Percentiles rank a stretch among this genome's conserved stretches.
Evolutionary conservation across 768 basidiomycete genomes (phyloP).

Genomic region (Crucibulum laeve): DNA sequence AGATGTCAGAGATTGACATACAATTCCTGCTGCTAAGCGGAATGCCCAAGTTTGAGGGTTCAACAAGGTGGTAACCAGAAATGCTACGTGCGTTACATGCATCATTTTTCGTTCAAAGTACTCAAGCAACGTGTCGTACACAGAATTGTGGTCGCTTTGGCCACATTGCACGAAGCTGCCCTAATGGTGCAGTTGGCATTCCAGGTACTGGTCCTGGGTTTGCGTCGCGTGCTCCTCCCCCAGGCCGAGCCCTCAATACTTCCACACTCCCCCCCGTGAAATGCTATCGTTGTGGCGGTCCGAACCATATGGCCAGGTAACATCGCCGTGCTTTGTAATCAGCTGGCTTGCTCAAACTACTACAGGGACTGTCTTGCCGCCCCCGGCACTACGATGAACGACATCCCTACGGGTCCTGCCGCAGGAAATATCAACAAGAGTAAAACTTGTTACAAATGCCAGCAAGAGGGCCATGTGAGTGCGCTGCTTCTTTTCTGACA

Average conservation of each 20-base stretch:
- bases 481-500: neutral
- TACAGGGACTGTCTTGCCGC: constrained; percentile 79
- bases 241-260: constrained; percentile 71
- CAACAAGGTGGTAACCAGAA: constrained; percentile 66
- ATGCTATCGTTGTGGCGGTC: constrained; percentile 87
- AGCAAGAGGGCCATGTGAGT: constrained; percentile 82
- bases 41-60: constrained; percentile 76
- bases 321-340: constrained; percentile 9
- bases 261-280: constrained; percentile 79
- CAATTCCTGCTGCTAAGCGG: constrained; percentile 39
- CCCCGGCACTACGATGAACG: constrained; percentile 49
- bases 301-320: constrained; percentile 83
- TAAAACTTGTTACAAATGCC: constrained; percentile 88
- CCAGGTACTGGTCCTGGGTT: constrained; percentile 39
- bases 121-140: constrained; percentile 8
- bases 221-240: constrained; percentile 66
- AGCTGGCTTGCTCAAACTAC: constrained; percentile 2
- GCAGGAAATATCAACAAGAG: constrained; percentile 46
- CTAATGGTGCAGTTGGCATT: constrained; percentile 35
- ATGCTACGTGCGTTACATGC: constrained; percentile 58
- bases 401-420: constrained; percentile 39
- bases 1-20: neutral
- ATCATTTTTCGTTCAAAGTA: neutral
- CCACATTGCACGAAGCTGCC: constrained; percentile 77
- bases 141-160: constrained; percentile 81